Conservation (phyloP, 2,329 filamentous ascomycete species). For the Elsinoe ampelina region DNA sequence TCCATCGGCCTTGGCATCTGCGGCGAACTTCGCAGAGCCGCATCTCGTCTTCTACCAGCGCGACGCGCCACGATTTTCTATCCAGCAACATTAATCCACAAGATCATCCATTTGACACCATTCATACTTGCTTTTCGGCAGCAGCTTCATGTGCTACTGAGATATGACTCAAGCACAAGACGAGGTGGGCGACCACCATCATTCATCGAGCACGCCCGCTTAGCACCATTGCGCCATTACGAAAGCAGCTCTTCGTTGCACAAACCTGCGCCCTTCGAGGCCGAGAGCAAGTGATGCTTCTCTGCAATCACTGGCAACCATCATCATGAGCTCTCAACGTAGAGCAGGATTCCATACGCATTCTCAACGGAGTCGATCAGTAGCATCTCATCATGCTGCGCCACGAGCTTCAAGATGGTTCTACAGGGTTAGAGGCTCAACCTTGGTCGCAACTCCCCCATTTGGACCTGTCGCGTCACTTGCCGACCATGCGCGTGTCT, state of each 20-base stretch:
- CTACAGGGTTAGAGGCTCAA: not conserved
- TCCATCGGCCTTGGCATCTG: not conserved
- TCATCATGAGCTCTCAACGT: not conserved
- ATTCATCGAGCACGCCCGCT: no score
- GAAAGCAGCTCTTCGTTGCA: no score
- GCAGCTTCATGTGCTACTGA: no score
- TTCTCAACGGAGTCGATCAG: not conserved
- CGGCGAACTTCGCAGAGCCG: not conserved
- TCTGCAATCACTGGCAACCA: not conserved
- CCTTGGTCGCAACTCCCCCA: not conserved
- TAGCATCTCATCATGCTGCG: not conserved
- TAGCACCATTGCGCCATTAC: no score
- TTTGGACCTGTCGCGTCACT: not conserved
- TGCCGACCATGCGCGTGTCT: not conserved
- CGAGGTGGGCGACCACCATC: no score
- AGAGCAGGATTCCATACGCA: no score
- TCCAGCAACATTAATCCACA: not conserved
- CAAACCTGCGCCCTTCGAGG: no score
- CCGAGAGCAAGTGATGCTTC: no score
- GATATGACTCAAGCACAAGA: no score
- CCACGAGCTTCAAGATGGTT: not conserved
- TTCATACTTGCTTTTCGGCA: no score
- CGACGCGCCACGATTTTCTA: not conserved
- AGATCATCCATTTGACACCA: no score
- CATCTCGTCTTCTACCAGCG: not conserved